Percentiles rank a stretch among this genome's conserved stretches.
Evolutionary conservation across 73 alveolate species (phyloP).

Genomic region (Paramecium pentaurelia): DNA sequence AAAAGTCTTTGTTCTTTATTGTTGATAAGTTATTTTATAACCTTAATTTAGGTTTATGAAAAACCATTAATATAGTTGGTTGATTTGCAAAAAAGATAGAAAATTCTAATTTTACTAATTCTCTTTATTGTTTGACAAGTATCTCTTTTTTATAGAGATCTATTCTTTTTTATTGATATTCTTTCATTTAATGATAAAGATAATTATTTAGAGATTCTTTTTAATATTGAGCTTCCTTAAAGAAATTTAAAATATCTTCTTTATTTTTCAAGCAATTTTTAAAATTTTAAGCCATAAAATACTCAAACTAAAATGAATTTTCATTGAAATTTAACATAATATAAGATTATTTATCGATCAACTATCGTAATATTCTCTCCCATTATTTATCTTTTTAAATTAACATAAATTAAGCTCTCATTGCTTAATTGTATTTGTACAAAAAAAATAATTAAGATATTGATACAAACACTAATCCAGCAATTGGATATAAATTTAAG

Average conservation of each 20-base stretch:
- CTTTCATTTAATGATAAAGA: not conserved
- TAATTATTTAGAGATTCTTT: not conserved
- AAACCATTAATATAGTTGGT: not conserved
- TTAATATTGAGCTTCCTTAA: not conserved
- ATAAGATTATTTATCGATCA: not conserved
- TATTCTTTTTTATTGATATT: not conserved
- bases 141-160: not conserved
- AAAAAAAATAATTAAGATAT: not conserved
- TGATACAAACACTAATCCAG: not conserved
- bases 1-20: not conserved
- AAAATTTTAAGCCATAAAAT: not conserved
- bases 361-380: not conserved
- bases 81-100: not conserved
- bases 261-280: not conserved
- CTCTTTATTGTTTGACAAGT: not conserved
- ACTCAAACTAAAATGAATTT: not conserved
- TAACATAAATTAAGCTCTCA: not conserved
- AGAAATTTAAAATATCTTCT: not conserved
- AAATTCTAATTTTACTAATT: not conserved
- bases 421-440: not conserved
- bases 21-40: not conserved
- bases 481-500: not conserved
- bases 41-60: not conserved
- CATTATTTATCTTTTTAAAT: not conserved
- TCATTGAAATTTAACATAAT: not conserved